A percentile compares a stretch with the other conserved stretches of the same genome.
phyloP scores from a whole-genome alignment of 1,284 basidiomycete genomes.

The Pseudozyma pruni region DNA sequence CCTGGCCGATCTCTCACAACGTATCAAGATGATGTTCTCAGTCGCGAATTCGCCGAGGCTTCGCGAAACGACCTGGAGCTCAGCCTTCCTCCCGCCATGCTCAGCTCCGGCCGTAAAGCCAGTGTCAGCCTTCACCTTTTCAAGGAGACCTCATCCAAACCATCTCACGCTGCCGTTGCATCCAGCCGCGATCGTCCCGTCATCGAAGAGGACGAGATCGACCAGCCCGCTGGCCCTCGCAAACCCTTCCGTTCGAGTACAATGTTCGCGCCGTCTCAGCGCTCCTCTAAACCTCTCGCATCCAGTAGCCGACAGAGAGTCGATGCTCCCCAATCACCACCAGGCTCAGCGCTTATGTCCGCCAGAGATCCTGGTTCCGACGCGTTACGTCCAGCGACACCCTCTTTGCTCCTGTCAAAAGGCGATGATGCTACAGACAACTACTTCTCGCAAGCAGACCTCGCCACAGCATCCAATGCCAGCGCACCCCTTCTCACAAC shows the following conservation, averaged over 20 bases:
- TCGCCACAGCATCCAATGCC: constrained; percentile 7
- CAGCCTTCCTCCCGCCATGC: constrained; percentile 50
- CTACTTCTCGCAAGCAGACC: constrained; percentile 13
- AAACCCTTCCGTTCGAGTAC: constrained; percentile 22
- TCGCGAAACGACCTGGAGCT: constrained; percentile 39
- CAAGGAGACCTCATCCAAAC: constrained; percentile 55
- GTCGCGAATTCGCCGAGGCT: constrained; percentile 21
- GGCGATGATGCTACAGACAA: constrained; percentile 3
- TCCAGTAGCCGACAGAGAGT: constrained; percentile 4
- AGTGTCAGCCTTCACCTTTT: constrained; percentile 62
- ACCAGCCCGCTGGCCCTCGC: constrained; percentile 9
- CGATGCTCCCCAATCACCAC: not conserved
- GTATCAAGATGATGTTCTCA: constrained; percentile 24
- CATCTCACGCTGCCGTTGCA: constrained; percentile 27
- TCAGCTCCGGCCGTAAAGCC: constrained; percentile 60
- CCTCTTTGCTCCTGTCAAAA: constrained; percentile 33
- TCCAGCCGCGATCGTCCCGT: constrained; percentile 22
- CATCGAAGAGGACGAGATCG: constrained; percentile 20
- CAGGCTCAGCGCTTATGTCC: constrained; percentile 5
- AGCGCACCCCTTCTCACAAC: constrained; percentile 20
- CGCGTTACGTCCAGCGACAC: constrained; percentile 31
- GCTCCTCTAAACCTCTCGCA: constrained; percentile 5
- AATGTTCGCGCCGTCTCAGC: constrained; percentile 16
- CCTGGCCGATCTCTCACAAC: constrained; percentile 35
- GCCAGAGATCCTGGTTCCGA: constrained; percentile 2